Percentiles rank a stretch among this genome's conserved stretches.
phyloP scores from a whole-genome alignment of 345 rosid genomes.

The Hibiscus trionum region DNA sequence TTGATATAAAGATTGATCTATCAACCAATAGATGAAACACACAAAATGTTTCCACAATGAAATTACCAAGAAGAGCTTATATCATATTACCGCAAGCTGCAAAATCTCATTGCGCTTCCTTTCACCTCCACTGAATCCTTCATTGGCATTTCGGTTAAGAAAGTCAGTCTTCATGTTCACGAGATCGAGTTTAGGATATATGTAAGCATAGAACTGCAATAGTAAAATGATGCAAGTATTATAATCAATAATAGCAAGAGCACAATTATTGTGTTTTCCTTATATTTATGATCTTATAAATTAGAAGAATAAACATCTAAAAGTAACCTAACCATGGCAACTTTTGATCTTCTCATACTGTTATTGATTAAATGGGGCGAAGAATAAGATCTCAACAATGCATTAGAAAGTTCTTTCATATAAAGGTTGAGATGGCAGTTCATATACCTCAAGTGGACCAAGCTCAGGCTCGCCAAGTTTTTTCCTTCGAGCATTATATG shows the following conservation, averaged over 20 bases:
- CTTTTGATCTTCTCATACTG: neutral
- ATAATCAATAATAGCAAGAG: neutral
- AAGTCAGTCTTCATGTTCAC: slow-evolving; percentile 91
- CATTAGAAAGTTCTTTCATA: neutral
- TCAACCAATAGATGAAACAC: neutral
- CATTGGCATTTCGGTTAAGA: slow-evolving; percentile 91
- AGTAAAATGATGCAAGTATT: slow-evolving; percentile 14
- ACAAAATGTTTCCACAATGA: neutral
- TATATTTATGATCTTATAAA: neutral
- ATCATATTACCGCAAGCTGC: slow-evolving; percentile 76
- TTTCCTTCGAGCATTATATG: slow-evolving; percentile 74
- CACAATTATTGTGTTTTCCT: neutral
- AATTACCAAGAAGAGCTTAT: neutral
- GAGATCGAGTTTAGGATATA: slow-evolving; percentile 67
- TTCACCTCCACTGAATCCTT: slow-evolving; percentile 98
- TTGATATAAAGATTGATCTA: neutral
- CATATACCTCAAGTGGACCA: slow-evolving; percentile 69
- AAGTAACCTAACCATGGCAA: neutral
- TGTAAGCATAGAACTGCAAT: slow-evolving; percentile 74
- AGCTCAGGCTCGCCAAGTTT: slow-evolving; percentile 78
- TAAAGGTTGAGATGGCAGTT: neutral
- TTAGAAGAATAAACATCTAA: neutral
- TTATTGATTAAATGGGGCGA: neutral
- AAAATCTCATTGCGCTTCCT: slow-evolving; percentile 91
- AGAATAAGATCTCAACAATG: neutral